Evolutionary conservation across 495 filamentous ascomycete species (phyloP).

Genomic region (Pseudoneurospora amorphoporcata): DNA sequence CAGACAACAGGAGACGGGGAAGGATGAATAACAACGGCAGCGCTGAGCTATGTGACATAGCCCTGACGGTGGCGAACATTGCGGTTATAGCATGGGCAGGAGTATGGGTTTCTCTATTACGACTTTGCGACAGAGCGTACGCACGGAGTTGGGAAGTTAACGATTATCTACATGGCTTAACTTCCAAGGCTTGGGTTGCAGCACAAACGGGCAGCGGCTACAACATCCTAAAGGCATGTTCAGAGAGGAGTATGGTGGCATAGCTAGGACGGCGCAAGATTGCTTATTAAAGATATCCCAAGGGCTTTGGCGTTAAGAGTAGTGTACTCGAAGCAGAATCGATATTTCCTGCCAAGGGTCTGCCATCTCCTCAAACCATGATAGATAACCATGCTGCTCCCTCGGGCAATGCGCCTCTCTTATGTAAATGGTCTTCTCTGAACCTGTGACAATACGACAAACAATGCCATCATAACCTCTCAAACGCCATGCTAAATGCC

Average conservation of each 20-base stretch:
- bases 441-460: neutral
- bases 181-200: neutral
- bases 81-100: neutral
- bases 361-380: neutral
- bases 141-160: neutral
- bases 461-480: neutral
- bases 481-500: conserved; percentile 20
- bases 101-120: neutral
- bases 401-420: neutral
- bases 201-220: neutral
- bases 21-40: neutral
- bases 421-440: neutral
- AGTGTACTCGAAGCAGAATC: neutral
- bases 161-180: neutral
- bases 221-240: neutral
- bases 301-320: neutral
- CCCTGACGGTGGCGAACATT: neutral
- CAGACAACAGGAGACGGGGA: neutral
- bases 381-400: neutral
- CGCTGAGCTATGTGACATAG: neutral
- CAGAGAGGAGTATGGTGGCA: neutral
- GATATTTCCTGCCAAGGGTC: neutral
- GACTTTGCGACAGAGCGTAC: neutral
- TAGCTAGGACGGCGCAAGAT: neutral
- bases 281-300: neutral